Percentiles rank a stretch among this genome's conserved stretches.
These are phyloP conservation scores for Epichloe sibirici DNA, from an alignment of 2,329 filamentous ascomycete species.

Conservation along the genomic window DNA sequence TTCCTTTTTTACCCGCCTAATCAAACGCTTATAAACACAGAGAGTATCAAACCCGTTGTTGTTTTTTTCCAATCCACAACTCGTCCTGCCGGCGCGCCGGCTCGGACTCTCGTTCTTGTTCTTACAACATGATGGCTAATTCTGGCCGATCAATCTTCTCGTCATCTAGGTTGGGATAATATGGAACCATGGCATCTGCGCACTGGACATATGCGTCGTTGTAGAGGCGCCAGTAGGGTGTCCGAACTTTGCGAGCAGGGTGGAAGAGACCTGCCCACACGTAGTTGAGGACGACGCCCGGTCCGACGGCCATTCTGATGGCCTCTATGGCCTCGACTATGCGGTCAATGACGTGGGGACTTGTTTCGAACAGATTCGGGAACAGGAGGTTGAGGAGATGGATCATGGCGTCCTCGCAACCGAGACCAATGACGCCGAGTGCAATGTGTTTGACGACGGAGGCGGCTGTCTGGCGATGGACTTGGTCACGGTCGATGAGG, in stretches of 20 bases:
- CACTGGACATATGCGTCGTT: slow-evolving; percentile 93
- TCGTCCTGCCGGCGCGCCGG: no score
- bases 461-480: slow-evolving; percentile 92
- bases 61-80: no score
- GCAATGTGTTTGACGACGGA: slow-evolving; percentile 97
- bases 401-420: slow-evolving; percentile 97
- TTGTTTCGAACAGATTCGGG: slow-evolving; percentile 95
- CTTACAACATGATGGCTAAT: slow-evolving; percentile 68
- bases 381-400: slow-evolving; percentile 93
- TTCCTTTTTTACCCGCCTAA: neutral
- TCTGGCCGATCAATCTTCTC: slow-evolving; percentile 70
- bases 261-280: slow-evolving; percentile 97
- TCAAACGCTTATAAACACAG: neutral
- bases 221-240: slow-evolving; percentile 92
- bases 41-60: neutral
- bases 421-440: slow-evolving; percentile 90
- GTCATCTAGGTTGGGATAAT: slow-evolving; percentile 79
- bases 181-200: slow-evolving; percentile 91
- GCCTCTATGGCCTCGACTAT: slow-evolving; percentile 97
- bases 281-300: slow-evolving; percentile 91
- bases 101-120: no score
- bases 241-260: slow-evolving; percentile 84
- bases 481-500: slow-evolving; percentile 93
- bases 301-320: slow-evolving; percentile 84
- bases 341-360: slow-evolving; percentile 93